These are phyloP conservation scores for Phytopythium boreale DNA, from an alignment of 352 stramenopile genomes.

Conservation along the genomic window DNA sequence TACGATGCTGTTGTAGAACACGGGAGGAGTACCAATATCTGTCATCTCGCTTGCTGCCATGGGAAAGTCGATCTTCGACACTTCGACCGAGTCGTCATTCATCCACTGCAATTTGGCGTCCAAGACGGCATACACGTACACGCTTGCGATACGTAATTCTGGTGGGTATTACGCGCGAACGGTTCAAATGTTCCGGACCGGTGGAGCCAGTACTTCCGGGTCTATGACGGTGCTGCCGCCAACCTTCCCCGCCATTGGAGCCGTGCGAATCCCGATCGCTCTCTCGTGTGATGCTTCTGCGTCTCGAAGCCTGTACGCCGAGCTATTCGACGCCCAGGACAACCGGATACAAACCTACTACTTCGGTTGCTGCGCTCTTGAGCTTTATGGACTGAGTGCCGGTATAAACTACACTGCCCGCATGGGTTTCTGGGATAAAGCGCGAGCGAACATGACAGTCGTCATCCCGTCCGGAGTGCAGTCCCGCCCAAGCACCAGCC, in stretches of 20 bases:
- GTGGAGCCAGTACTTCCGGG: constrained; percentile 6
- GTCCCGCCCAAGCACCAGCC: constrained; percentile 12
- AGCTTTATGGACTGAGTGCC: not conserved
- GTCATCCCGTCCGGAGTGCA: constrained; percentile 12
- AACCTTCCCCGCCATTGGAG: constrained; percentile 10
- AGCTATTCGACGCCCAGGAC: not conserved
- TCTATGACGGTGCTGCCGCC: constrained; percentile 12
- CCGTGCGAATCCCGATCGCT: constrained; percentile 11
- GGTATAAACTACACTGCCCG: not conserved
- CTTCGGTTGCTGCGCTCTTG: not conserved
- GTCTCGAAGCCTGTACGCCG: not conserved
- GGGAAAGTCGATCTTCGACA: constrained; percentile 24
- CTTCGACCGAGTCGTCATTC: constrained; percentile 18
- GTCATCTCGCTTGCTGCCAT: constrained; percentile 30
- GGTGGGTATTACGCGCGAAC: constrained; percentile 22
- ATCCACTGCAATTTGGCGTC: constrained; percentile 28
- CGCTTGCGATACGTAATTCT: constrained; percentile 45
- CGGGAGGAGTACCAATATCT: constrained; percentile 32
- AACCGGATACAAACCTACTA: not conserved
- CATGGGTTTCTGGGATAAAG: not conserved
- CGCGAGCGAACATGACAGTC: not conserved
- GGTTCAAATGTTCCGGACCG: constrained; percentile 24
- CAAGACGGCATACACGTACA: constrained; percentile 30
- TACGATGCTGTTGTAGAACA: constrained; percentile 23
- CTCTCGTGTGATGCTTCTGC: constrained; percentile 24